Evolutionary conservation across 2,329 filamentous ascomycete species (phyloP), one percentile per base, ranked within the genome.

Genomic region (Spiromastix sp.): DNA sequence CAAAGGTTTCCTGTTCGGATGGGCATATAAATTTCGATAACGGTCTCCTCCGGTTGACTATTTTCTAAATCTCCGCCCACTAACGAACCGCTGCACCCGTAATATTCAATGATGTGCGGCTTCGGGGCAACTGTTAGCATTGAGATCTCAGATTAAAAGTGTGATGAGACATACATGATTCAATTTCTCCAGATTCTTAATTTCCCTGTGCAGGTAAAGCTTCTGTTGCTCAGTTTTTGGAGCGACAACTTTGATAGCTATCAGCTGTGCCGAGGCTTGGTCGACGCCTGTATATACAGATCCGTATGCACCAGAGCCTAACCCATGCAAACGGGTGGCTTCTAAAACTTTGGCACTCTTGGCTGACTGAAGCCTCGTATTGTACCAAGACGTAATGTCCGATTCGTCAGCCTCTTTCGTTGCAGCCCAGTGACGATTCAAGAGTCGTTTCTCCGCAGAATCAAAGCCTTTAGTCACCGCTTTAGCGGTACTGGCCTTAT

Each of bases 241-340:
- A 12, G 36, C 27, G 17, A 41, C 22, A 20, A 25, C 29, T 28
- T 43, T 43, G 26, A 43, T 21, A 10, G 32, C 35, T 26, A 41
- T 34, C 20, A 39, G 13, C 16, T 22, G 26, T 15, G 27, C 38
- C 29, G 29, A 24, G 27, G 36, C 33, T 16, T 21, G 15, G 22
- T 40, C 34, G 10, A 40, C 30, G 15, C 16, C 33, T 15, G 21
- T 32, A 29, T 32, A 29, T 16, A 48, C 39, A 17, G n/a, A 24
- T 19, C 44, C 42, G 45, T 45, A 48, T 22, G 37, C 22, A 27
- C 42, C 42, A 4, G 37, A 45, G 42, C 42, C 45, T n/a, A n/a
- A n/a, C n/a, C n/a, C n/a, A n/a, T n/a, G n/a, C n/a, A n/a, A n/a
- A n/a, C n/a, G n/a, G n/a, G n/a, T n/a, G n/a, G n/a, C n/a, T n/a